Evolutionary conservation across 2,329 filamentous ascomycete genomes (phyloP).

Genomic region (Periconia macrospinosa): DNA sequence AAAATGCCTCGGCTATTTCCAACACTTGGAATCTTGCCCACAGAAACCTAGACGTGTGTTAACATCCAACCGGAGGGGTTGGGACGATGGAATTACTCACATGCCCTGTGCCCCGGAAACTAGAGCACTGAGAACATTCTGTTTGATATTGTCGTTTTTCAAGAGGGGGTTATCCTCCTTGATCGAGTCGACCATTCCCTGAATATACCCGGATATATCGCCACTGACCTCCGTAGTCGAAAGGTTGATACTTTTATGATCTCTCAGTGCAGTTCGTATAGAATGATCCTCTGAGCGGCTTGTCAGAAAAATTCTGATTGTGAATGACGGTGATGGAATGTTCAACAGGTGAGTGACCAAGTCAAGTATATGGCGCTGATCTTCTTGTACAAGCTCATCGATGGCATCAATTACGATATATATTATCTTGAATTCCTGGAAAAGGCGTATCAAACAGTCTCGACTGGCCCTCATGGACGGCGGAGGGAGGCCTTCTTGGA

Average conservation of each 20-base stretch:
- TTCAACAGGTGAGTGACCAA: constrained; percentile 5
- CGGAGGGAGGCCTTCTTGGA: not conserved
- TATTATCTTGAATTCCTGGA: constrained; percentile 2
- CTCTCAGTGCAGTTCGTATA: constrained; percentile 2
- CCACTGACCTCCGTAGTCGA: not conserved
- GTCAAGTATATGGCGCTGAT: constrained; percentile 1
- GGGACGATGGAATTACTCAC: constrained; percentile 9
- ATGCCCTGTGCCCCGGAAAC: constrained; percentile 17
- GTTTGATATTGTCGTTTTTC: constrained; percentile 4
- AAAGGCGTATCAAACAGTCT: not conserved
- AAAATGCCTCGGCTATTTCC: constrained; percentile 28
- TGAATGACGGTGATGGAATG: not conserved
- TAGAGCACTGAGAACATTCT: constrained; percentile 14
- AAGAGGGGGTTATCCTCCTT: constrained; percentile 5
- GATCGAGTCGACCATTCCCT: constrained; percentile 3
- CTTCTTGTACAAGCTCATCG: constrained; percentile 13
- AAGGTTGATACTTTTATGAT: constrained; percentile 3
- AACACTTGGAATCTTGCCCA: constrained; percentile 35
- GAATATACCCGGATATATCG: constrained; percentile 15
- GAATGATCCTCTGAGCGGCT: constrained; percentile 17
- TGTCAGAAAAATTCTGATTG: constrained; percentile 14
- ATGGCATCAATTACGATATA: constrained; percentile 20
- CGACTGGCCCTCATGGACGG: not conserved
- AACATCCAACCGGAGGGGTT: not conserved
- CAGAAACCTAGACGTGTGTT: constrained; percentile 27